Evolutionary conservation across 345 rosid genomes (phyloP), one percentile per base, ranked within the genome.

Genomic region (Microcos paniculata): DNA sequence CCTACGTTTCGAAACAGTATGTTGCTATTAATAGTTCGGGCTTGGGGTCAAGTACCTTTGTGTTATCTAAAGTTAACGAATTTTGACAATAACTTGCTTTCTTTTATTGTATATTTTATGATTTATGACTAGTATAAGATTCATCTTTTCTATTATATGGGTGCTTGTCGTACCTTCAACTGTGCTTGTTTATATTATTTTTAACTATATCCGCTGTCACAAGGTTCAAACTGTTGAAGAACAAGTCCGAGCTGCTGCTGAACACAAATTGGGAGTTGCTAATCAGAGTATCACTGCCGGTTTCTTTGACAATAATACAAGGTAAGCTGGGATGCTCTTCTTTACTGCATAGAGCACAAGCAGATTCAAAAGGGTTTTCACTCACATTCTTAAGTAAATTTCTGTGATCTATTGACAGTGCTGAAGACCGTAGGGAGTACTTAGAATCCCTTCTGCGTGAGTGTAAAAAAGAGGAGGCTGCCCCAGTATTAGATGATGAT

Each of bases 211-310:
- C 46, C 76, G 30, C 56, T 80, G 38, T 58, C 23, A 76, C 62
- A 79, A 93, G 98, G 98, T 92, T 77, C 87, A 92, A 88, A 92
- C 97, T 75, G 97, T 94, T 63, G 98, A 94, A 85, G 97, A 94
- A 82, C 97, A 94, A 90, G 98, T 94, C 38, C 88, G 98, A 83
- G 97, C 96, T 82, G 77, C 98, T 45, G 97, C 98, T 19, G 97
- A 94, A 84, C 98, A 94, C 85, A 94, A 94, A 85, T 89, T 94
- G 74, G 98, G 98, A 78, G 97, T 94, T 81, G 98, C 97, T 81
- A 92, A 94, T 83, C 98, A 94, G 89, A 94, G 98, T 76, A 94
- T 94, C 68, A 94, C 98, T 74, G 98, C 98, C 51, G 98, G 98
- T 45, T 94, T 94, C 85, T 92, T 92, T 83, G 97, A 94, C 90